Percentiles rank a stretch among this genome's conserved stretches.
Evolutionary conservation across 164 flowering plant genomes (phyloP).

Genomic region (Paratinospora sagittata): DNA sequence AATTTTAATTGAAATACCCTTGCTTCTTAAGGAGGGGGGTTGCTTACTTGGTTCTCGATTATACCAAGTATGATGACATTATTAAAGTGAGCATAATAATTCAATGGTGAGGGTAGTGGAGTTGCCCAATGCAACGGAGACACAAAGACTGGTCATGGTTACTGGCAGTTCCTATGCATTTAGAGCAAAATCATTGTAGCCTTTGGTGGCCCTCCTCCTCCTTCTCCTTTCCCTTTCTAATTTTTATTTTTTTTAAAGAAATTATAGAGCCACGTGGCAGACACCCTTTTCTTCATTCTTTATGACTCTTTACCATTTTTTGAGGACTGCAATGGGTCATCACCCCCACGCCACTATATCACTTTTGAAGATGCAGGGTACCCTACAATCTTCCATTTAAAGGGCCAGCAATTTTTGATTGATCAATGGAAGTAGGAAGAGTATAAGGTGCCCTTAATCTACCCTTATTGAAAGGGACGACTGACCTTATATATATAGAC

Average conservation of each 20-base stretch:
- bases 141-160: not conserved
- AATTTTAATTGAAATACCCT: not conserved
- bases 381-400: not conserved
- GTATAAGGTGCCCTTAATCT: not conserved
- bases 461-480: not conserved
- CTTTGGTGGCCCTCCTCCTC: not conserved
- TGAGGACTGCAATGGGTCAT: not conserved
- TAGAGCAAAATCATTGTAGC: not conserved
- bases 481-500: not conserved
- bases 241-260: not conserved
- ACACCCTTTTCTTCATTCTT: not conserved
- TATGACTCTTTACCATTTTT: constrained; percentile 1
- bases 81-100: no score
- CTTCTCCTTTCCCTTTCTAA: not conserved
- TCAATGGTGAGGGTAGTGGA: not conserved
- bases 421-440: not conserved
- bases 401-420: not conserved
- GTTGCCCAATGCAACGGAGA: constrained; percentile 1
- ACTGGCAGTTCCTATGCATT: not conserved
- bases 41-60: not conserved
- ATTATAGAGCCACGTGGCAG: not conserved
- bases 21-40: not conserved
- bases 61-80: not conserved
- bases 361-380: not conserved
- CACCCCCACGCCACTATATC: not conserved